These are phyloP conservation scores for Barnettozyma californica DNA, from an alignment of 805 yeast species.

Conservation along the genomic window DNA sequence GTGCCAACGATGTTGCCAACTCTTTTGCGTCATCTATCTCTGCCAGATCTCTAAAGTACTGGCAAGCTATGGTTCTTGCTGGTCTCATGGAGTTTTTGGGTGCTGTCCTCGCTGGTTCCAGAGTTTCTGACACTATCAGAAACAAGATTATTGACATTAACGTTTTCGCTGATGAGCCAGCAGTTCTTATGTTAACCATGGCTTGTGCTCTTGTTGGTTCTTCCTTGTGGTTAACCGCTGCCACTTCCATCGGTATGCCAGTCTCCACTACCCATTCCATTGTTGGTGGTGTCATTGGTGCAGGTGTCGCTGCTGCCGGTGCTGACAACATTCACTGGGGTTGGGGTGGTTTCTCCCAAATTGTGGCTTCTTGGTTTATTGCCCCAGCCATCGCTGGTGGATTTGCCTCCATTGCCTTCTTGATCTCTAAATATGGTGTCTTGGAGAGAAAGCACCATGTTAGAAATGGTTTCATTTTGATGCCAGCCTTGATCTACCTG, in stretches of 20 bases:
- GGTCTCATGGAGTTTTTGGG: constrained; percentile 70
- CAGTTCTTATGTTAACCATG: constrained; percentile 72
- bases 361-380: constrained; percentile 75
- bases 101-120: constrained; percentile 66
- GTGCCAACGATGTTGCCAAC: constrained; percentile 80
- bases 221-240: constrained; percentile 62
- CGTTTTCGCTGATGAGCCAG: constrained; percentile 49
- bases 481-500: constrained; percentile 55
- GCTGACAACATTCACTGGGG: constrained; percentile 62
- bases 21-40: constrained; percentile 75
- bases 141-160: constrained; percentile 52
- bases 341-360: constrained; percentile 67
- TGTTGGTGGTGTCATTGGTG: constrained; percentile 71
- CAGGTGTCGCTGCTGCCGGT: constrained; percentile 70
- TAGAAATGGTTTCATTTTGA: constrained; percentile 49
- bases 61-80: constrained; percentile 74
- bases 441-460: constrained; percentile 53
- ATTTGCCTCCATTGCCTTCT: constrained; percentile 54
- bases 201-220: constrained; percentile 72
- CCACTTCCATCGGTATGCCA: constrained; percentile 68
- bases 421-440: constrained; percentile 54
- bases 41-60: constrained; percentile 59
- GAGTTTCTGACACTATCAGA: constrained; percentile 70
- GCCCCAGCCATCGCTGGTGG: constrained; percentile 68
- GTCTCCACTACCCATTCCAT: constrained; percentile 79